Evolutionary conservation across 169 alveolate species (phyloP).

Genomic region (Fabrea salina): DNA sequence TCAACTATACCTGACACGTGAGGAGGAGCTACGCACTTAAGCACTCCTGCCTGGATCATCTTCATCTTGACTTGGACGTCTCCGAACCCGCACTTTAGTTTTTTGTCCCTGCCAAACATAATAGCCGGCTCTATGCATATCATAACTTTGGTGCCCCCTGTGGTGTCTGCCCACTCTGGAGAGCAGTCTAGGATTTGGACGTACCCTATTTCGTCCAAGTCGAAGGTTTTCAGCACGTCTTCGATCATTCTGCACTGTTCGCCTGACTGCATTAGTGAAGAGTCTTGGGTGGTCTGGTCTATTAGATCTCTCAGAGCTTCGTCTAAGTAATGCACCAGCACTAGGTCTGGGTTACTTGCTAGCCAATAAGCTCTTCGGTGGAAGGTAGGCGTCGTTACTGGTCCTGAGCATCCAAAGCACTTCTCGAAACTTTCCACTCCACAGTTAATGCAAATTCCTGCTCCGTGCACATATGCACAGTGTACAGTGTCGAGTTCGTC

Average conservation of each 20-base stretch:
- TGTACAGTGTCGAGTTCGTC: constrained; percentile 33
- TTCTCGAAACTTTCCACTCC: not conserved
- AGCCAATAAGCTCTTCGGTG: constrained; percentile 58
- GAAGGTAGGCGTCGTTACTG: constrained; percentile 30
- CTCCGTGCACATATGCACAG: constrained; percentile 38
- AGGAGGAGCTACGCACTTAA: constrained; percentile 62
- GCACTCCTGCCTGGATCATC: constrained; percentile 47
- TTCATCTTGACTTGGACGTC: constrained; percentile 44
- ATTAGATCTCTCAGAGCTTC: constrained; percentile 24
- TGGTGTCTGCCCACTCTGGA: constrained; percentile 63
- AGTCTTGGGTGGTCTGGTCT: not conserved
- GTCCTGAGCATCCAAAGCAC: not conserved
- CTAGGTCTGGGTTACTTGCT: constrained; percentile 28
- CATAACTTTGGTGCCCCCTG: constrained; percentile 56
- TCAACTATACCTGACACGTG: constrained; percentile 53
- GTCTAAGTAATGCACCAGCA: constrained; percentile 49
- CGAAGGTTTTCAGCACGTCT: not conserved
- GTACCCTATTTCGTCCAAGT: not conserved
- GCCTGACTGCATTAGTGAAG: not conserved
- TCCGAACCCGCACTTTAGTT: constrained; percentile 39
- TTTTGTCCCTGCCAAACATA: constrained; percentile 16
- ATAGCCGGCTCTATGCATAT: constrained; percentile 52
- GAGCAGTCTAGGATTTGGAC: constrained; percentile 50
- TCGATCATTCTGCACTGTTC: constrained; percentile 4
- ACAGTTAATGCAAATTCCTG: constrained; percentile 24